Base-by-base conservation (phyloP, 768 basidiomycete species). In the Xanthoconium purpureum region DNA sequence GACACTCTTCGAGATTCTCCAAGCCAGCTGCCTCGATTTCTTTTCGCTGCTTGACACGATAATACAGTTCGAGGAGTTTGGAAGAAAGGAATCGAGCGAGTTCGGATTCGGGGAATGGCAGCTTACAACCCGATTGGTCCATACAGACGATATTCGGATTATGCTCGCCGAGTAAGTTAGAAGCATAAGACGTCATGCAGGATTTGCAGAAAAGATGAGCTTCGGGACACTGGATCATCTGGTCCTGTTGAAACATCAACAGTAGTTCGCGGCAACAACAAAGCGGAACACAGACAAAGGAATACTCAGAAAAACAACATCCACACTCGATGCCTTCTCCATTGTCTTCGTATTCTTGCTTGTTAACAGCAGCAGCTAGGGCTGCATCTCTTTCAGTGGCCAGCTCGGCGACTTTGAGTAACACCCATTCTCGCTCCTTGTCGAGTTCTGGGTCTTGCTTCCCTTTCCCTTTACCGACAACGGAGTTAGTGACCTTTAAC, bases 181-280 rank as follows among this genome's bases (percentile, higher is more conserved):
- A 82, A 1, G 86, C 84, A 64, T 93, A 89, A 3, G 79, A 73
- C 1, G 72, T 80, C 71, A 91, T 80, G 67, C 94, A 96, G 2
- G 77, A 72, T 35, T 68, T 75, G 71, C 94, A 96, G 74, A 96
- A 97, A 3, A 94, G 81, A 68, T 97, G 94, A 0, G 88, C 84
- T 53, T 94, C 93, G 0, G 89, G 85, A 63, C 94, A 96, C 73
- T 95, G 93, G 2, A 91, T 78, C 86, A 94, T 89, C 62, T 88
- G 84, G 39, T 83, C 81, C 91, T 95, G 64, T 20, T 29, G 46
- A 51, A 37, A 40, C 12, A 42, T 64, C 36, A 51, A 46, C 10
- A 15, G 15, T 24, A 11, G 10, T 18, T 54, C 17, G 30, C 30
- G 51, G 42, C 35, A 56, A 49, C 30, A 35, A 37, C 36, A 28